Conservation (phyloP, 2,329 filamentous ascomycete genomes). For the Cladophialophora bantiana region DNA sequence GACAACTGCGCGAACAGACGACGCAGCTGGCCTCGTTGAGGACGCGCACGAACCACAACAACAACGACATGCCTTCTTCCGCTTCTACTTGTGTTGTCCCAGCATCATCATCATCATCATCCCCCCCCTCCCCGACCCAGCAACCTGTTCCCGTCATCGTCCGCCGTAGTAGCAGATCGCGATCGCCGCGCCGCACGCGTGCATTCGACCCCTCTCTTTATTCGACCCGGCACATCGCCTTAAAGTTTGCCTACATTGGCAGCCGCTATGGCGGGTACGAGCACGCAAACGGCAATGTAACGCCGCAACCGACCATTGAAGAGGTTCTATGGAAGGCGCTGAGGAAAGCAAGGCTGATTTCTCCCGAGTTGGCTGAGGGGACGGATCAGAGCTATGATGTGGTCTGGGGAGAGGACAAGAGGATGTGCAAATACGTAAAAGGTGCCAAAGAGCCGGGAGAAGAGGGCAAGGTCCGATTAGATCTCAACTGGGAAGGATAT, state of each 20-base stretch:
- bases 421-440: constrained; percentile 33
- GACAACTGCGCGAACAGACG: constrained; percentile 64
- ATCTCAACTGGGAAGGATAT: constrained; percentile 78
- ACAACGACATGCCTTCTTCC: background rate
- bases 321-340: constrained; percentile 93
- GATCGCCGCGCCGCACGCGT: constrained; percentile 52
- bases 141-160: constrained; percentile 44
- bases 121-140: background rate
- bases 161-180: constrained; percentile 57
- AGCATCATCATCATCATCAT: too few species aligned
- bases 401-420: constrained; percentile 31
- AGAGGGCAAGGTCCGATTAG: constrained; percentile 43
- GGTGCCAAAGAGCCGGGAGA: constrained; percentile 3
- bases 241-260: constrained; percentile 94
- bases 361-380: constrained; percentile 63
- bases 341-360: constrained; percentile 80
- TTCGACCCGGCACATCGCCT: constrained; percentile 80
- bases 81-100: background rate
- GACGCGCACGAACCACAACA: constrained; percentile 8
- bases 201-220: constrained; percentile 81
- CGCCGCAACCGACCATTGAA: constrained; percentile 81
- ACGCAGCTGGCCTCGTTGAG: constrained; percentile 42
- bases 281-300: constrained; percentile 74
- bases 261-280: constrained; percentile 93
- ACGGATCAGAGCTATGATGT: constrained; percentile 54